A percentile compares a stretch with the other conserved stretches of the same genome.
Conservation (phyloP, 768 basidiomycete genomes). For the Fomitopsis pulvina region DNA sequence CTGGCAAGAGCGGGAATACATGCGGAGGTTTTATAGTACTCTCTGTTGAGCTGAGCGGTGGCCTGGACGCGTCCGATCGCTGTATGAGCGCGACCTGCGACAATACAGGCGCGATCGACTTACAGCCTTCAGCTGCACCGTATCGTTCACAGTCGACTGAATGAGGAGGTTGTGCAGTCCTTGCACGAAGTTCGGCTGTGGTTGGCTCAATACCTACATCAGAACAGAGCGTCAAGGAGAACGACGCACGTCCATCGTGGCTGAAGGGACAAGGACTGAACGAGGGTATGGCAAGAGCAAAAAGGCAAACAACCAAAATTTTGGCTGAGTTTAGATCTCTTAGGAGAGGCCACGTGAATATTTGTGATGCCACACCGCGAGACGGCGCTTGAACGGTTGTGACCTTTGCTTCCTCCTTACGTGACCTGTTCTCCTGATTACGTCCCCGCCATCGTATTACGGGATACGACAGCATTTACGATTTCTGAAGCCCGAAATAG, state of each 20-base stretch:
- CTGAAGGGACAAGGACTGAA: neutral
- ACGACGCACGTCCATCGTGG: slow-evolving; percentile 10
- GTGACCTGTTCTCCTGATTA: too few species aligned
- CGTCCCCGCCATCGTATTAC: too few species aligned
- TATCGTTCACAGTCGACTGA: slow-evolving; percentile 86
- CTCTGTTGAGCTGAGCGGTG: slow-evolving; percentile 83
- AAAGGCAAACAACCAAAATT: slow-evolving; percentile 15
- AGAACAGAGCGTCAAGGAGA: neutral
- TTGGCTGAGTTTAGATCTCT: slow-evolving; percentile 16
- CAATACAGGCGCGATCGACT: slow-evolving; percentile 25
- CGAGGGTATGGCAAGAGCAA: neutral
- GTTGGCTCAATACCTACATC: neutral
- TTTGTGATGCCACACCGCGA: too few species aligned
- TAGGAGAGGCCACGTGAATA: neutral
- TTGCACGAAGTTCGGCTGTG: slow-evolving; percentile 68
- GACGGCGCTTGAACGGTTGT: too few species aligned
- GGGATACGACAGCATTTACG: too few species aligned
- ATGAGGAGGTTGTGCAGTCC: slow-evolving; percentile 79
- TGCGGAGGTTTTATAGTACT: slow-evolving; percentile 86
- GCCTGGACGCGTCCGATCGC: slow-evolving; percentile 47
- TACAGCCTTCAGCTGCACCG: slow-evolving; percentile 82
- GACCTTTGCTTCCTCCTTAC: too few species aligned
- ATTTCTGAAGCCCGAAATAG: too few species aligned
- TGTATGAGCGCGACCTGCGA: neutral
- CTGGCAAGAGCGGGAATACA: slow-evolving; percentile 89